Percentiles rank a stretch among this genome's conserved stretches.
phyloP scores from a whole-genome alignment of 768 basidiomycete genomes.

The Suillus americanus region DNA sequence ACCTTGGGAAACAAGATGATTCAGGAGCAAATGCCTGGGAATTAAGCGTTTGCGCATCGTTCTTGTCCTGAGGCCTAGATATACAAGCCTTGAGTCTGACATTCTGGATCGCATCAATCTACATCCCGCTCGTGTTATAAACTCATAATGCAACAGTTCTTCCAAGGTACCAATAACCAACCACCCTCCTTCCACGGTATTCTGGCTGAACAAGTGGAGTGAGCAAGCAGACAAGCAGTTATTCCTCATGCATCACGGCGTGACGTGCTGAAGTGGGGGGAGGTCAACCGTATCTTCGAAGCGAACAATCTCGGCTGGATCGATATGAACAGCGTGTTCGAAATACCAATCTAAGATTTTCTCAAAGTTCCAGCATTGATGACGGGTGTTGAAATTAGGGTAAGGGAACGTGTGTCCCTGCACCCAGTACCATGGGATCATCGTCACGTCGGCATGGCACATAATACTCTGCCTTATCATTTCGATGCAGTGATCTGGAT shows the following conservation, averaged over 20 bases:
- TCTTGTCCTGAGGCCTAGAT: background rate
- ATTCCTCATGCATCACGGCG: background rate
- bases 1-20: background rate
- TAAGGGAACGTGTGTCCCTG: background rate
- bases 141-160: background rate
- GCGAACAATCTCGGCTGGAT: background rate
- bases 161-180: background rate
- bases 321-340: background rate
- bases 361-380: slow-evolving; percentile 3
- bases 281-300: background rate
- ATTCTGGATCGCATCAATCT: background rate
- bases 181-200: background rate
- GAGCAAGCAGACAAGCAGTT: background rate
- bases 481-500: slow-evolving; percentile 12
- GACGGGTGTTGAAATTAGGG: slow-evolving; percentile 6
- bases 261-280: background rate
- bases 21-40: background rate
- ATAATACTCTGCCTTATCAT: slow-evolving; percentile 12
- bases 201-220: background rate
- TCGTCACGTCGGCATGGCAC: slow-evolving; percentile 12
- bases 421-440: slow-evolving; percentile 16
- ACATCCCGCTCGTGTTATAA: background rate
- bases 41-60: background rate
- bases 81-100: background rate
- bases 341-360: background rate